Evolutionary conservation across 78 protist genomes (phyloP).

Genomic region (Dictyostelium discoideum): DNA sequence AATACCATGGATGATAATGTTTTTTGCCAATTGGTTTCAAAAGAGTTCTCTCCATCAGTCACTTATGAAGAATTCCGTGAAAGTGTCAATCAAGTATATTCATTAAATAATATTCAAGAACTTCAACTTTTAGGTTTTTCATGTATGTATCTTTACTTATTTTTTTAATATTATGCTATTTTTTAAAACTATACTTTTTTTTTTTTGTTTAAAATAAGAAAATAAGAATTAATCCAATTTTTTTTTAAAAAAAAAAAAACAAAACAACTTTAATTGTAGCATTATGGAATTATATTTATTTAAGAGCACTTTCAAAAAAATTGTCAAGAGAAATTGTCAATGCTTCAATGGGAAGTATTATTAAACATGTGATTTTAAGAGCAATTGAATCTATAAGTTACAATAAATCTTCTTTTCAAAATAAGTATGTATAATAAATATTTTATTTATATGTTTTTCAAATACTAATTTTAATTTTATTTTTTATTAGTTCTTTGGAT

Average conservation of each 20-base stretch:
- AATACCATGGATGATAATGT: neutral
- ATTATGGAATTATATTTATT: neutral
- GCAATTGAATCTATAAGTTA: neutral
- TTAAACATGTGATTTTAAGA: neutral
- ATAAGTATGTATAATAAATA: neutral
- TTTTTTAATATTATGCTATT: neutral
- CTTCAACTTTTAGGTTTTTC: neutral
- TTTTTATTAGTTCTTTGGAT: too few relatives aligned
- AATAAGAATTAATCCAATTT: too few relatives aligned
- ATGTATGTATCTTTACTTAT: neutral
- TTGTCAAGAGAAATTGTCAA: neutral
- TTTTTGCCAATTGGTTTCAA: neutral
- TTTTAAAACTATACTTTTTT: neutral
- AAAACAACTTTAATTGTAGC: neutral
- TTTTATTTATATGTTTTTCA: neutral
- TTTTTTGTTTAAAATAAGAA: too few relatives aligned
- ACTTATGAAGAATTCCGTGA: slow-evolving; percentile 5
- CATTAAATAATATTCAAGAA: neutral
- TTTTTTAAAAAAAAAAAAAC: too few relatives aligned
- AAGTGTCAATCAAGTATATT: neutral
- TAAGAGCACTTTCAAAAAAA: neutral
- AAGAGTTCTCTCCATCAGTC: neutral
- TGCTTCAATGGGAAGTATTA: neutral
- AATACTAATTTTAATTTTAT: neutral
- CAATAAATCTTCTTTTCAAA: neutral